These are phyloP conservation scores for Thermothielavioides terrestris DNA, from an alignment of 495 filamentous ascomycete genomes.

Conservation along the genomic window DNA sequence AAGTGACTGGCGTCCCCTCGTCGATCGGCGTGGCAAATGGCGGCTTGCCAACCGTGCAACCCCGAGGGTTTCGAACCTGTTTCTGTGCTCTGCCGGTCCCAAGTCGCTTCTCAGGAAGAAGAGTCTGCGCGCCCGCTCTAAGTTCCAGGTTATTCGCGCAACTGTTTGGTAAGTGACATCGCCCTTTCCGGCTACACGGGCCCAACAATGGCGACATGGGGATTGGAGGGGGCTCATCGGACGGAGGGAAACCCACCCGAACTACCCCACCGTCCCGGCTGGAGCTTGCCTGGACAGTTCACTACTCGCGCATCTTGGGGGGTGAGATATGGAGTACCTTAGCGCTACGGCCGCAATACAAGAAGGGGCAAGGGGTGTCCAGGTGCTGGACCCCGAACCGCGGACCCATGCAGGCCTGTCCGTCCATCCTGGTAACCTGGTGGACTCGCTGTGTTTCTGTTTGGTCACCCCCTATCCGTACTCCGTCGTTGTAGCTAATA, in stretches of 20 bases:
- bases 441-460: no score
- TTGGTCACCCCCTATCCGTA: no score
- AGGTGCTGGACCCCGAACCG: not conserved
- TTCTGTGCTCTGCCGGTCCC: no score
- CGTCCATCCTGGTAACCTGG: no score
- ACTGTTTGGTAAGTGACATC: not conserved
- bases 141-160: conserved; percentile 3
- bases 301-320: no score
- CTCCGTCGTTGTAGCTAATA: not conserved
- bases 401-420: not conserved
- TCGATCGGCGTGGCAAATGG: no score
- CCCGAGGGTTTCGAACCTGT: no score
- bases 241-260: conserved; percentile 8
- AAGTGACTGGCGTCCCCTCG: no score
- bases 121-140: no score
- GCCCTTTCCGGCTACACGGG: conserved; percentile 1
- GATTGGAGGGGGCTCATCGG: conserved; percentile 1
- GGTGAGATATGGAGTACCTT: not conserved
- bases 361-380: not conserved
- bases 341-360: conserved; percentile 4
- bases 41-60: no score
- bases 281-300: not conserved
- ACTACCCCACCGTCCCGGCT: not conserved
- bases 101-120: no score
- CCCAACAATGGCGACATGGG: conserved; percentile 6